Percentiles rank a stretch among this genome's conserved stretches.
Conservation (phyloP, 2,329 filamentous ascomycete species). For the Aspergillus candidus region DNA sequence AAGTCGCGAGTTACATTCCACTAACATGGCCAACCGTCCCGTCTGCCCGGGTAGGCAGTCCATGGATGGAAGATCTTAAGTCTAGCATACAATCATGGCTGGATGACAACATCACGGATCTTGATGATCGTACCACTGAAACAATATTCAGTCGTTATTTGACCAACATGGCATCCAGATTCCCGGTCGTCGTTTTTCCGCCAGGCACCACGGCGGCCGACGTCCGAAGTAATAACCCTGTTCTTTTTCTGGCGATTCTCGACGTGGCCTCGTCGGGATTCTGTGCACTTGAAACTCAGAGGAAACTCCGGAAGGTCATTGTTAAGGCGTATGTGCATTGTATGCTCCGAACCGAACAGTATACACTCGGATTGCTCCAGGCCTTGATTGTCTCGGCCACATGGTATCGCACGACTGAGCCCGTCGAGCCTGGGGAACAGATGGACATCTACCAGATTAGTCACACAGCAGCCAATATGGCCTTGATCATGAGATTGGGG, state of each 20-base stretch:
- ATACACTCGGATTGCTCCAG: background rate
- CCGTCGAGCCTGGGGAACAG: conserved; percentile 3
- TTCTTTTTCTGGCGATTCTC: background rate
- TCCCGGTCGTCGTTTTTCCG: background rate
- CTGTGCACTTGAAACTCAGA: background rate
- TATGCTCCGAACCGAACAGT: background rate
- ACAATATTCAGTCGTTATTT: background rate
- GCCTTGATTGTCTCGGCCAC: background rate
- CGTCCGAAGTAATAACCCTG: background rate
- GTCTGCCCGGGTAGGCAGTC: background rate
- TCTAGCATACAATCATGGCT: background rate
- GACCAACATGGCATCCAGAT: background rate
- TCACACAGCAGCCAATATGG: conserved; percentile 5
- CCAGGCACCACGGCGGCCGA: background rate
- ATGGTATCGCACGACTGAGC: conserved; percentile 3
- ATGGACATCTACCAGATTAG: conserved; percentile 6
- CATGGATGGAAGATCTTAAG: background rate
- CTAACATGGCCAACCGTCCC: background rate
- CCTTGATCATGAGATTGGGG: conserved; percentile 3
- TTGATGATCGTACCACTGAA: background rate
- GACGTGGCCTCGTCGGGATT: background rate
- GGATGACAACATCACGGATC: background rate
- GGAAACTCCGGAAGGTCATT: background rate
- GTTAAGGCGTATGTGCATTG: background rate
- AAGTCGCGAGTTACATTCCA: background rate